Conservation (phyloP, 2,329 filamentous ascomycete genomes). For the Metarhizium brunneum region DNA sequence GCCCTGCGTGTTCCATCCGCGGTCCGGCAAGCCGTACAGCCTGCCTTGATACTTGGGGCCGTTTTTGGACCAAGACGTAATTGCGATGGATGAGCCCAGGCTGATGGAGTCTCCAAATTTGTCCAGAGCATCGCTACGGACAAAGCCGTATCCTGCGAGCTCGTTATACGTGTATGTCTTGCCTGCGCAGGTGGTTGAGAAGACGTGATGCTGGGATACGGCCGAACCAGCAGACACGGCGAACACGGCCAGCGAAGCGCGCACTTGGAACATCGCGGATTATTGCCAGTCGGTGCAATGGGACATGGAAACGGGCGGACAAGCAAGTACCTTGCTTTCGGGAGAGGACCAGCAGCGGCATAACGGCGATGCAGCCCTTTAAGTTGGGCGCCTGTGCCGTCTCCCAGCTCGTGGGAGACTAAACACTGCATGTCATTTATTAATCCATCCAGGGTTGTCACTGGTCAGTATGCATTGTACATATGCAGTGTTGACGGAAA, state of each 20-base stretch:
- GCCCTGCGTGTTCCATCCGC: conserved; percentile 66
- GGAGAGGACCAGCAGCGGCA: too few relatives aligned
- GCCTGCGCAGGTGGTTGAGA: conserved; percentile 41
- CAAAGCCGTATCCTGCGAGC: conserved; percentile 57
- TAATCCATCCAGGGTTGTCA: too few relatives aligned
- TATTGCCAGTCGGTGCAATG: too few relatives aligned
- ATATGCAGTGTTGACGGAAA: too few relatives aligned
- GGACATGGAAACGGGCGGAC: too few relatives aligned
- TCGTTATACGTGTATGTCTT: conserved; percentile 56
- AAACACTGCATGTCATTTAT: too few relatives aligned
- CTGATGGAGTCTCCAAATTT: conserved; percentile 62
- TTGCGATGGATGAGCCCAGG: conserved; percentile 55
- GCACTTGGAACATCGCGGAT: background rate
- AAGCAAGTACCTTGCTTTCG: too few relatives aligned
- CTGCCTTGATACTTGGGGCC: conserved; percentile 49
- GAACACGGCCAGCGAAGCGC: background rate
- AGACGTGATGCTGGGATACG: background rate
- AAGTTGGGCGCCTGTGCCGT: too few relatives aligned
- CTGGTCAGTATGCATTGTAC: too few relatives aligned
- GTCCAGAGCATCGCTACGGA: conserved; percentile 49
- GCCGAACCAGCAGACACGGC: background rate
- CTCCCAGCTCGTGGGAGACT: too few relatives aligned
- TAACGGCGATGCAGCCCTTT: too few relatives aligned
- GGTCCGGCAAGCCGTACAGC: conserved; percentile 55
- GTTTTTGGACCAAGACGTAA: conserved; percentile 49